A percentile compares a stretch with the other conserved stretches of the same genome.
phyloP scores from a whole-genome alignment of 805 yeast species.

The Myxozyma lipomycoides region DNA sequence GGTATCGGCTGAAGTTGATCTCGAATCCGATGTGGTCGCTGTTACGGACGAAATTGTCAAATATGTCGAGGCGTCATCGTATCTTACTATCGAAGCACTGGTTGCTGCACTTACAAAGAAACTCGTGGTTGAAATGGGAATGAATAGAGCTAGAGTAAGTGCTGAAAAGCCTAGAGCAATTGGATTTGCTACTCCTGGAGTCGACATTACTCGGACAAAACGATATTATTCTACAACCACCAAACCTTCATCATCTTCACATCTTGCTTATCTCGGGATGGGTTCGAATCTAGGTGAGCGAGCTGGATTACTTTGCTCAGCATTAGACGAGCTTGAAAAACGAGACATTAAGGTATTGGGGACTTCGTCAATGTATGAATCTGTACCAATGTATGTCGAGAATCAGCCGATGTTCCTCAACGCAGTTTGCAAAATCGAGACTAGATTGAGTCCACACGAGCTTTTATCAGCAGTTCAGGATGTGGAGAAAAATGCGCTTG shows the following conservation, averaged over 20 bases:
- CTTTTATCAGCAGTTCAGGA: slow-evolving; percentile 59
- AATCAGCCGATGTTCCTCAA: slow-evolving; percentile 81
- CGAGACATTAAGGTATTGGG: slow-evolving; percentile 48
- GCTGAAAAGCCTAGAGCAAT: slow-evolving; percentile 89
- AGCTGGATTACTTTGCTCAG: slow-evolving; percentile 53
- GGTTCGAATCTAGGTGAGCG: slow-evolving; percentile 85
- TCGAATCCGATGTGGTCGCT: slow-evolving; percentile 10
- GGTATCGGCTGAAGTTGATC: slow-evolving; percentile 43
- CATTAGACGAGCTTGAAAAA: slow-evolving; percentile 48
- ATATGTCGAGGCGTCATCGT: slow-evolving; percentile 70
- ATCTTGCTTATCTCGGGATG: slow-evolving; percentile 67
- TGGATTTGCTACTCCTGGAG: slow-evolving; percentile 84
- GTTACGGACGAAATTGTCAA: slow-evolving; percentile 48
- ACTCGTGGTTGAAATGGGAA: slow-evolving; percentile 44
- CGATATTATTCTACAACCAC: slow-evolving; percentile 20
- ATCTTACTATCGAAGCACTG: slow-evolving; percentile 90
- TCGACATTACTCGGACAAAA: slow-evolving; percentile 54
- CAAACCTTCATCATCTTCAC: not conserved
- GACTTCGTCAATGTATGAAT: slow-evolving; percentile 76
- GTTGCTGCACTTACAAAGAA: slow-evolving; percentile 67
- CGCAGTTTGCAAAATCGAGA: slow-evolving; percentile 70
- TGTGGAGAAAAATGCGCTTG: slow-evolving; percentile 69
- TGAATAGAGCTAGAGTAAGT: slow-evolving; percentile 48
- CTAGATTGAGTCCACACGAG: slow-evolving; percentile 59
- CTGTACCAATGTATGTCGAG: slow-evolving; percentile 86